Evolutionary conservation across 2,329 filamentous ascomycete species (phyloP).

Genomic region (Ophiostoma sp.): DNA sequence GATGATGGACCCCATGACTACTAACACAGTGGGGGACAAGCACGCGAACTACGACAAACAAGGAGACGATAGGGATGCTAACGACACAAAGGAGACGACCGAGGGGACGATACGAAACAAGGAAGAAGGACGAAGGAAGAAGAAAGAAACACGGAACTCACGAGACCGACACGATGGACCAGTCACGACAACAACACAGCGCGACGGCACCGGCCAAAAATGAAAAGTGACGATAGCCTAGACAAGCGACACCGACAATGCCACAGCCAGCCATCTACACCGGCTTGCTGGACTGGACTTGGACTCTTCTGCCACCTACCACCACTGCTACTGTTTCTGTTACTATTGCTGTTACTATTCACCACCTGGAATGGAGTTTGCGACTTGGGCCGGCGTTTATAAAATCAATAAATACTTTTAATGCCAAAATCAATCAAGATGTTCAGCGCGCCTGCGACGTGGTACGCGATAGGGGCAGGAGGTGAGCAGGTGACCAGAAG

Average conservation of each 20-base stretch:
- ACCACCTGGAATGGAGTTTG: neutral
- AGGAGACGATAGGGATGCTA: neutral
- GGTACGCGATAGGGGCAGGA: neutral
- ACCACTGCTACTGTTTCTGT: neutral
- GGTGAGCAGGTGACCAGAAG: neutral
- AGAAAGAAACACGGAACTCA: neutral
- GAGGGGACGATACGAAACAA: neutral
- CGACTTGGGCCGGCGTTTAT: neutral
- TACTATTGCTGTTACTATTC: neutral
- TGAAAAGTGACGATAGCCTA: neutral
- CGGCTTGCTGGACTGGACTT: neutral
- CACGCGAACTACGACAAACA: no score
- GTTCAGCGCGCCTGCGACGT: neutral
- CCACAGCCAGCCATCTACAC: neutral
- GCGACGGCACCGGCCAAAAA: neutral
- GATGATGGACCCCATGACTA: neutral
- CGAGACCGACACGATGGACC: neutral
- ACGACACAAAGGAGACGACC: neutral
- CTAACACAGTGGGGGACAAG: slow-evolving; percentile 7
- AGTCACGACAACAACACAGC: neutral
- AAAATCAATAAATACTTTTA: neutral
- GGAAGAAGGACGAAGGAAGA: neutral
- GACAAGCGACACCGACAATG: neutral
- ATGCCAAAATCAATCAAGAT: neutral
- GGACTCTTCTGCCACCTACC: neutral